Percentiles rank a stretch among this genome's conserved stretches.
phyloP scores from a whole-genome alignment of 441 rosid species.

The Syzygium syzygioides region DNA sequence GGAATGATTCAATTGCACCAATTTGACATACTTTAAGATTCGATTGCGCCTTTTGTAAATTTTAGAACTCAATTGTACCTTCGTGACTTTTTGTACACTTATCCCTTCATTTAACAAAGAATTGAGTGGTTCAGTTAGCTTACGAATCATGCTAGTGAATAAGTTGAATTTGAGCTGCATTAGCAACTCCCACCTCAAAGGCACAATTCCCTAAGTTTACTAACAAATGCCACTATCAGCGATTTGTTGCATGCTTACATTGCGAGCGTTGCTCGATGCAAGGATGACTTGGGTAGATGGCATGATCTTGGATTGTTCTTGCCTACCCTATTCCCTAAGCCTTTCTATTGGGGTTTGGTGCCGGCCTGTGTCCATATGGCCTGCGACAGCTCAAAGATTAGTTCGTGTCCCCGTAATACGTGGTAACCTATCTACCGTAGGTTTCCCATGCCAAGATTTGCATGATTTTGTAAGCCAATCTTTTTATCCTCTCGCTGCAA shows the following conservation, averaged over 20 bases:
- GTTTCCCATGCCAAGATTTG: neutral
- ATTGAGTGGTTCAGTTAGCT: neutral
- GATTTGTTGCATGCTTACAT: neutral
- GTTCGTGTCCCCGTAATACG: neutral
- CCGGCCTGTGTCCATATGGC: accelerated
- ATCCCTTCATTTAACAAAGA: neutral
- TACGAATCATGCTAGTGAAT: neutral
- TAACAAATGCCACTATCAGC: neutral
- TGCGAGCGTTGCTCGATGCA: neutral
- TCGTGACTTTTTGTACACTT: too few relatives aligned
- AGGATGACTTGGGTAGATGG: neutral
- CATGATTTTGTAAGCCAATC: neutral
- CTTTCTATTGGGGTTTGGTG: neutral
- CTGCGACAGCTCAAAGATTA: accelerated
- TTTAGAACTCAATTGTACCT: accelerated
- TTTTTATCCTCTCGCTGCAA: neutral
- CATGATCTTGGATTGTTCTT: neutral
- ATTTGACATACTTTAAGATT: too few relatives aligned
- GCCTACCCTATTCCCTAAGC: neutral
- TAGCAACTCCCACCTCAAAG: neutral
- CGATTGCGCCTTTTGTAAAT: too few relatives aligned
- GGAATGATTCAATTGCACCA: too few relatives aligned
- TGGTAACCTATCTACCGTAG: neutral
- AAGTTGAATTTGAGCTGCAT: neutral
- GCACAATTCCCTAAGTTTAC: neutral